Evolutionary conservation across 768 basidiomycete genomes (phyloP), one percentile per base, ranked within the genome.

Genomic region (Trametes maxima): DNA sequence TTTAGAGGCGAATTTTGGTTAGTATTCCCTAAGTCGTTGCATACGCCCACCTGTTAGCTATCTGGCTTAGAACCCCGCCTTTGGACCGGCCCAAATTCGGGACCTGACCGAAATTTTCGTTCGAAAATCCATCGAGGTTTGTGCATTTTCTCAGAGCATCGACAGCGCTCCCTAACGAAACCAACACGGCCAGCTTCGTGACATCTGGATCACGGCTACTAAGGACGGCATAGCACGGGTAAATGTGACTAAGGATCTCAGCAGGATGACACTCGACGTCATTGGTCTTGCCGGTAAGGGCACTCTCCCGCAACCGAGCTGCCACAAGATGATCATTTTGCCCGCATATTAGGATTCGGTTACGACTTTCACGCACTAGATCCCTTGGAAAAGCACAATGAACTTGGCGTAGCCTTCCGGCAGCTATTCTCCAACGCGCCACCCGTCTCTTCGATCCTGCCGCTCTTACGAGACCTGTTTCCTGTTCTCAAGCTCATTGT

Each of bases 71-170:
- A 89, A 88, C 63, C 87, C 87, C 17, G 86, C 86, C 0, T 90
- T 90, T 65, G 85, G 87, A 3, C 77, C 79, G 1, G 72, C 78
- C 2, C 86, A 88, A 65, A 78, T 89, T 33, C 77, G 86, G 3
- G 82, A 81, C 46, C 67, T 88, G 16, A 84, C 85, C 0, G 77
- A 77, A 16, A 82, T 84, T 10, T 87, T 89, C 62, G 62, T 85
- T 3, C 77, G 80, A 1, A 88, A 87, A 69, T 73, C 86, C 0
- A 65, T 78, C 0, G 71, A 82, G 70, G 86, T 83, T 68, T 19
- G 52, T 17, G 5, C 17, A n/a, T 33, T 14, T 4, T 17, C 4
- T 33, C 17, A 1, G 12, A 8, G 16, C 5, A 17, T 33, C 28
- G 21, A 8, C 24, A 22, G 8, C 4, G 22, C 21, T 33, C 28